These are phyloP conservation scores for Ganoderma lingzhi DNA, from an alignment of 1,284 basidiomycete species.

Conservation along the genomic window DNA sequence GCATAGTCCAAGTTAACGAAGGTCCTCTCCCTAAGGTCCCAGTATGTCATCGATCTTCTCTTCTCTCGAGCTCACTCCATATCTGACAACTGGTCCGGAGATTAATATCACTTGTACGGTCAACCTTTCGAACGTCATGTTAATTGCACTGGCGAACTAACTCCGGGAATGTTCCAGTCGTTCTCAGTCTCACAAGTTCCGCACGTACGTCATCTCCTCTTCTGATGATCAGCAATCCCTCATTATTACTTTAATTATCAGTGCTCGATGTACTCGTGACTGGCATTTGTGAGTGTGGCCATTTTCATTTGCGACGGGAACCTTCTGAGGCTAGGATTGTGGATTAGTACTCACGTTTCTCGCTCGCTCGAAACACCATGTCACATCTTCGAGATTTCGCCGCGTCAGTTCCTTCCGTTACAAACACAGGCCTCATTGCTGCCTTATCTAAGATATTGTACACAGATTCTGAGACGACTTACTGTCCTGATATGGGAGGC, in stretches of 20 bases:
- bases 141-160: neutral
- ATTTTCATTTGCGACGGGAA: neutral
- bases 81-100: neutral
- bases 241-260: conserved; percentile 12
- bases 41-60: conserved; percentile 25
- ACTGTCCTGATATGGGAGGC: conserved; percentile 43
- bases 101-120: conserved; percentile 26
- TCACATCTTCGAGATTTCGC: conserved; percentile 39
- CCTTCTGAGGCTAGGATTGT: neutral
- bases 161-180: conserved; percentile 25
- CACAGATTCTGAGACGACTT: conserved; percentile 36
- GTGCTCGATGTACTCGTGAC: conserved; percentile 41
- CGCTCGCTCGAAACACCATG: conserved; percentile 38
- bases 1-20: conserved; percentile 27
- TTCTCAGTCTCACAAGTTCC: conserved; percentile 36
- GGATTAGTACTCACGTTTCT: conserved; percentile 39
- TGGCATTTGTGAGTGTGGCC: conserved; percentile 32
- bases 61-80: neutral
- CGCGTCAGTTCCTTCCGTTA: conserved; percentile 26
- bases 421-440: too few relatives aligned
- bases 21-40: conserved; percentile 33
- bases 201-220: conserved; percentile 31
- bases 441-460: neutral
- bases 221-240: neutral
- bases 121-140: neutral